Conservation (phyloP, 73 alveolate genomes). For the Symbiodinium pilosum region DNA sequence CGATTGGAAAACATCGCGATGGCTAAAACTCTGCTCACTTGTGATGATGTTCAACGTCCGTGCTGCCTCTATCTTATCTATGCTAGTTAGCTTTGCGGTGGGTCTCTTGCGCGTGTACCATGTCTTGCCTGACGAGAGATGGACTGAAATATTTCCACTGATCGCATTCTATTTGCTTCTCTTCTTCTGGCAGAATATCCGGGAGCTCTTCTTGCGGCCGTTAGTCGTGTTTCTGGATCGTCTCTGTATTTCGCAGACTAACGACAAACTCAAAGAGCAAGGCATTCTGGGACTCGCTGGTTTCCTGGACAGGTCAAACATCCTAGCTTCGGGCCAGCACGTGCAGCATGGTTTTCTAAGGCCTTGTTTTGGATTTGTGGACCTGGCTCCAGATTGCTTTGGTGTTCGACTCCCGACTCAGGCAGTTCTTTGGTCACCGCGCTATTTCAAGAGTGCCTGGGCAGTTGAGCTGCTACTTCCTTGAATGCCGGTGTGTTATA, state of each 20-base stretch:
- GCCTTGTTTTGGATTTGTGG: too few species aligned
- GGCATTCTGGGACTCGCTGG: background rate
- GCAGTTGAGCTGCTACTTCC: too few species aligned
- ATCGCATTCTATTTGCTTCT: background rate
- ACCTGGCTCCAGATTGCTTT: too few species aligned
- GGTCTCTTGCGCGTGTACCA: background rate
- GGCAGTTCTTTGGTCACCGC: constrained; percentile 5
- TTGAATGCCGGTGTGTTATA: too few species aligned
- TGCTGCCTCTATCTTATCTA: background rate
- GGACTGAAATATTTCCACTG: background rate
- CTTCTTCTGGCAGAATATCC: constrained; percentile 1
- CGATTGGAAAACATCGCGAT: background rate
- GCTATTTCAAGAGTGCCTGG: constrained; percentile 3
- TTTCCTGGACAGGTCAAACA: background rate
- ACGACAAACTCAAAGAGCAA: background rate
- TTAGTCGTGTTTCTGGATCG: background rate
- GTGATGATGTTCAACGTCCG: constrained; percentile 9
- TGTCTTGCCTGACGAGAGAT: background rate
- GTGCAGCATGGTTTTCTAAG: too few species aligned
- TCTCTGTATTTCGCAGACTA: background rate
- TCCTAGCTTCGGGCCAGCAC: too few species aligned
- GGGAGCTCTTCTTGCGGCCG: background rate
- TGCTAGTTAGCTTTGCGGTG: background rate
- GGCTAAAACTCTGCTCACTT: background rate
- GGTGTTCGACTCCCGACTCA: too few species aligned